Conservation (phyloP, 129 eudicot species). For the Helianthus annuus region DNA sequence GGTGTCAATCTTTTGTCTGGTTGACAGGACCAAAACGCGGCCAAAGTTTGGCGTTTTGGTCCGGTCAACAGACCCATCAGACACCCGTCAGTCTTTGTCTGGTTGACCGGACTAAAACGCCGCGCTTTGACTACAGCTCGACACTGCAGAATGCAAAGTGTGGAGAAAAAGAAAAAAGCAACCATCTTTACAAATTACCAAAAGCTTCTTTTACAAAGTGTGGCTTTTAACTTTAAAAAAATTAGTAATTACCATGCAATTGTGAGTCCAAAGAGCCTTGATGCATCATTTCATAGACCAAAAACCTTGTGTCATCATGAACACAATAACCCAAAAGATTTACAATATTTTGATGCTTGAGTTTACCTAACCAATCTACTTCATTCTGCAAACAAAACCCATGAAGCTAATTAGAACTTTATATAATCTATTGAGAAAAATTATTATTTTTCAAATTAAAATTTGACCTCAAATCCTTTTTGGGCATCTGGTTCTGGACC, state of each 20-base stretch:
- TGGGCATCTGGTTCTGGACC: conserved; percentile 54
- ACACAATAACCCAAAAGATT: conserved; percentile 82
- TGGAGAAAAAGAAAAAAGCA: not conserved
- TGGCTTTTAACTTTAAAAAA: conserved; percentile 11
- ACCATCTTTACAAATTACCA: conserved; percentile 9
- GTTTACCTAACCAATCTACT: conserved; percentile 71
- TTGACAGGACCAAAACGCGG: too few species aligned
- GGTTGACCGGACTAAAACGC: too few species aligned
- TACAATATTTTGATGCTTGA: conserved; percentile 82
- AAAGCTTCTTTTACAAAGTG: conserved; percentile 23
- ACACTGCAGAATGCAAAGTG: too few species aligned
- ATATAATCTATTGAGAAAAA: not conserved
- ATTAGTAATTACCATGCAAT: conserved; percentile 62
- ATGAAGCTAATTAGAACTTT: conserved; percentile 9
- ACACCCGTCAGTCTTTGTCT: too few species aligned
- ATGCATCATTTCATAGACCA: conserved; percentile 86
- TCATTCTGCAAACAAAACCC: conserved; percentile 71
- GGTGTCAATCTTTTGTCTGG: too few species aligned
- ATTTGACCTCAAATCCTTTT: conserved; percentile 75
- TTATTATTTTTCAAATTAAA: not conserved
- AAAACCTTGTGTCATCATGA: conserved; percentile 59
- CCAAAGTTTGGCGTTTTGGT: too few species aligned
- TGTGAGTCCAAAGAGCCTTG: conserved; percentile 83
- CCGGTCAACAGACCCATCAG: too few species aligned
- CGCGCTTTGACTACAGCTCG: too few species aligned